Evolutionary conservation across 345 rosid genomes (phyloP), one percentile per base, ranked within the genome.

Genomic region (Corymbia maculata): DNA sequence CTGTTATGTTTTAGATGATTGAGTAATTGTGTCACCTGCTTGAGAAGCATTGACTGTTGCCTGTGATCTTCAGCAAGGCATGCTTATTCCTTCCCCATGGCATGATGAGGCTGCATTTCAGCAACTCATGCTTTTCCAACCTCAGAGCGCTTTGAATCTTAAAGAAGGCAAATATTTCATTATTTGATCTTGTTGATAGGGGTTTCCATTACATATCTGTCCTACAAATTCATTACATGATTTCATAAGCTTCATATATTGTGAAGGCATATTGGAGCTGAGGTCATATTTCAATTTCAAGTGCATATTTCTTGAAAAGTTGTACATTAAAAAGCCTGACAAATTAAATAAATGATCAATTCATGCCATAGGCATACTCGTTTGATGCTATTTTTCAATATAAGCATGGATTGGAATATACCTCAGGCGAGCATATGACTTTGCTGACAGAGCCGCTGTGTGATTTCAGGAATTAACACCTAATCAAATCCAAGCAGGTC

Each of bases 401-500:
- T 66, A 66, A 70, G 80, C 45, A 49, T 52, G 86, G 10, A 49
- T 52, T 85, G 57, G 45, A 28, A 85, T 50, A 47, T 85, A 51
- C 47, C 26, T 51, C 47, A 17, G 64, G 28, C 52, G 52, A 51
- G 15, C 64, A 51, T 30, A 52, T 36, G 47, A 85, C 79, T 86
- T 59, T 32, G 36, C 75, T 86, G 13, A 75, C 84, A 75, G 26
- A 75, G 49, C 84, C 66, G 26, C 50, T 85, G 47, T 86, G 88
- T 42, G 9, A 68, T 88, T 88, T 86, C 93, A 98, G 99, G 97
- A 97, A 88, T 87, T 97, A 92, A 93, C 98, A 66, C 97, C 99
- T 79, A 94, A 94, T 91, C 99, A 96, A 92, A 98, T 98, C 66
- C 99, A 98, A 93, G 95, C 96, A 91, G 99, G 99, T 95, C 87